phyloP scores from a whole-genome alignment of 148 eudicot species.

The Rhododendron molle region DNA sequence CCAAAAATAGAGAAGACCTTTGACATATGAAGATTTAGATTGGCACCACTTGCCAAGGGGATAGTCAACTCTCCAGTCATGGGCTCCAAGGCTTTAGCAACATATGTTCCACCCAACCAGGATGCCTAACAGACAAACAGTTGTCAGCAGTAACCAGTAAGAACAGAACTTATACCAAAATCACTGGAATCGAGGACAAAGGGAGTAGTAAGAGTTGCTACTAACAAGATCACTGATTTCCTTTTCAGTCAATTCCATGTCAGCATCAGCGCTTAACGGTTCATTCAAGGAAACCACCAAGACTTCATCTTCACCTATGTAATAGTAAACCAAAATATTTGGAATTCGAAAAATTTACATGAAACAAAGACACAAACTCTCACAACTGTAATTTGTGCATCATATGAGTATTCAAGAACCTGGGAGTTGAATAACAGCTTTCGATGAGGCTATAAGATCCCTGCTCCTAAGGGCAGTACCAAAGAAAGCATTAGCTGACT shows the following conservation, averaged over 20 bases:
- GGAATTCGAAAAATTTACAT: not conserved
- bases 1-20: constrained; percentile 44
- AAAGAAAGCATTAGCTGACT: constrained; percentile 25
- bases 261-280: constrained; percentile 28
- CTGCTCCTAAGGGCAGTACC: constrained; percentile 36
- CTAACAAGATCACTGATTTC: constrained; percentile 74
- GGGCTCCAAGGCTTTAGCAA: constrained; percentile 37
- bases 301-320: constrained; percentile 59
- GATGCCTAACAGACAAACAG: constrained; percentile 50
- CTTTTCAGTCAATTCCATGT: constrained; percentile 40
- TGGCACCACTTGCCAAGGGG: constrained; percentile 52
- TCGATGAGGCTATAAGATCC: constrained; percentile 35
- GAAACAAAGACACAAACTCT: not conserved
- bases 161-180: not conserved
- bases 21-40: constrained; percentile 67
- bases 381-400: not conserved
- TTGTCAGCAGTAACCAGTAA: not conserved
- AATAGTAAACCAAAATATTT: not conserved
- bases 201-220: constrained; percentile 20
- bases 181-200: not conserved
- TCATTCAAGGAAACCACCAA: constrained; percentile 58
- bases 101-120: constrained; percentile 76
- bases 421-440: constrained; percentile 57
- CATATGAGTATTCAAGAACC: constrained; percentile 36
- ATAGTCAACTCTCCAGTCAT: constrained; percentile 61